Base-by-base conservation (phyloP, 1,284 basidiomycete species). In the Puccinia triticina region DNA sequence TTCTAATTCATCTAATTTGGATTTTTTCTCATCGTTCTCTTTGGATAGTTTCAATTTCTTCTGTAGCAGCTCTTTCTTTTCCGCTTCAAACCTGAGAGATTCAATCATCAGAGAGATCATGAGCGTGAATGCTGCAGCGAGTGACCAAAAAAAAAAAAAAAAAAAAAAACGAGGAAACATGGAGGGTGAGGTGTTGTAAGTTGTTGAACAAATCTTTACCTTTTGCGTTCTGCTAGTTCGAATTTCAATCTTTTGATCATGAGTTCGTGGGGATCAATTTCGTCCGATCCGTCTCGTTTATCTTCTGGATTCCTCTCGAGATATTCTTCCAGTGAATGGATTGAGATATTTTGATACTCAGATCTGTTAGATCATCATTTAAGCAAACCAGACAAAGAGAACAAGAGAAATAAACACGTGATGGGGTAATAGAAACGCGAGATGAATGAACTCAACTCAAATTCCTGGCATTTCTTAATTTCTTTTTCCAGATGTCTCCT, bases 21-120 rank as follows among this genome's bases (percentile, higher is more conserved):
- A 69, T 74, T 81, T 81, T 55, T 81, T 81, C 46, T 81, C 79
- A 48, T 81, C 79, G 43, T 81, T 81, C 23, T 81, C 79, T 29
- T 81, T 81, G 1, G 79, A 81, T 11, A 81, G 46, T 32, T 81
- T 81, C n/a, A 81, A 72, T 46, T 81, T 81, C 11, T 69, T 50
- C 57, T 73, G 69, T 1, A 81, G 50, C 10, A 81, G 59, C 66
- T 81, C 79, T 59, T 81, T 81, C 48, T 81, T 81, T 53, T 74
- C 71, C 14, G 48, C 79, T 55, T 81, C 79, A 61, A 81, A 81
- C 23, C 79, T 74, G n/a, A 11, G 21, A 50, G 32, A 59, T 7
- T 29, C 66, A 73, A 73, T 8, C 5, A 11, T 37, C 40, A 43
- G 66, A n/a, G n/a, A n/a, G n/a, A n/a, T n/a, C n/a, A n/a, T n/a